Conservation (phyloP, 179 eudicot genomes). For the Beta macrorhiza region DNA sequence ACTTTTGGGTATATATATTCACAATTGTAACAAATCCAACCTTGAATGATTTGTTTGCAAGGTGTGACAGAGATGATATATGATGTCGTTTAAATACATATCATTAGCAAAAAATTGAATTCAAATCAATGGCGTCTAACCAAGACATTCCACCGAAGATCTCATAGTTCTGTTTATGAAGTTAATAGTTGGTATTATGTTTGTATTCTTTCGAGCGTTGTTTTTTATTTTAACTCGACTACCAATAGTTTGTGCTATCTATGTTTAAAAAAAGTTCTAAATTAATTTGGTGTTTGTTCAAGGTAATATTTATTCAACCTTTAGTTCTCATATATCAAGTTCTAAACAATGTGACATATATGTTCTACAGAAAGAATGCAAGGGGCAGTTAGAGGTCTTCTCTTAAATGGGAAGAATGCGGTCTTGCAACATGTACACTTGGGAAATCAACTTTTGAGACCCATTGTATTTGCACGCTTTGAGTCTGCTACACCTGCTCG, state of each 20-base stretch:
- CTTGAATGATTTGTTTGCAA: neutral
- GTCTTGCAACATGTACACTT: conserved; percentile 69
- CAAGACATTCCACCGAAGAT: no score
- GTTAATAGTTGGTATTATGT: neutral
- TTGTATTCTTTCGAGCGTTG: neutral
- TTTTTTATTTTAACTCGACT: neutral
- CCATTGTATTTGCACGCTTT: conserved; percentile 52
- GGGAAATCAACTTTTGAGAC: conserved; percentile 53
- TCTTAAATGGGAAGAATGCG: conserved; percentile 64
- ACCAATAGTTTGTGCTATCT: no score
- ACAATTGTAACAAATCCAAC: neutral
- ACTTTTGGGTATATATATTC: neutral
- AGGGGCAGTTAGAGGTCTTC: conserved; percentile 66
- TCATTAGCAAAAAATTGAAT: neutral
- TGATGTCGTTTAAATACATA: neutral
- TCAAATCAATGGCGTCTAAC: no score
- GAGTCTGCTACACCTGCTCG: conserved; percentile 67
- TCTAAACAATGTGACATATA: neutral
- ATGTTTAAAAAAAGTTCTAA: neutral
- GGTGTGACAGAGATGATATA: neutral
- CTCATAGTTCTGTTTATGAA: no score
- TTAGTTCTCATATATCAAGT: neutral
- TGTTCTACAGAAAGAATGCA: conserved; percentile 48
- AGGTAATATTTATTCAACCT: neutral
- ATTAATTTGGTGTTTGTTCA: neutral